phyloP scores from a whole-genome alignment of 257 asterid genomes.

The Primulina huaijiensis region DNA sequence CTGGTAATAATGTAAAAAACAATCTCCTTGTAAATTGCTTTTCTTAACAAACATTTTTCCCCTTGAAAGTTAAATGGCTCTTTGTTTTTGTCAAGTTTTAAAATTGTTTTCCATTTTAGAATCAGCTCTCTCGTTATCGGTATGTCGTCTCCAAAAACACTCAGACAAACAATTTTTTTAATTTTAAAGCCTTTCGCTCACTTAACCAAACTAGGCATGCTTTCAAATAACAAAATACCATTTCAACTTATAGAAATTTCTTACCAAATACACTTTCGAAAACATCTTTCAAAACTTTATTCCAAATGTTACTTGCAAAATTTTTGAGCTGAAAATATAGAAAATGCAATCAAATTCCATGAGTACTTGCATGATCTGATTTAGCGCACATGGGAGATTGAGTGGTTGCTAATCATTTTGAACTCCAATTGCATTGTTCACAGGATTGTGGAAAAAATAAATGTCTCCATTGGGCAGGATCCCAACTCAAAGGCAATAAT shows the following conservation, averaged over 20 bases:
- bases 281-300: too few species aligned
- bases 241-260: neutral
- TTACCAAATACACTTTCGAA: too few species aligned
- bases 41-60: neutral
- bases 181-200: neutral
- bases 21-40: neutral
- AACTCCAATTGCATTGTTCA: constrained; percentile 22
- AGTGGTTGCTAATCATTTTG: constrained; percentile 22
- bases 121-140: neutral
- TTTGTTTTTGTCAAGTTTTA: neutral
- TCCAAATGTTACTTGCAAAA: neutral
- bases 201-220: neutral
- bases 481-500: constrained; percentile 90
- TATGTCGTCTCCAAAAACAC: neutral
- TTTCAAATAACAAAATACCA: too few species aligned
- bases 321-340: neutral
- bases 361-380: constrained; percentile 8
- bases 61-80: neutral
- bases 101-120: too few species aligned
- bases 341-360: neutral
- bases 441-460: constrained; percentile 96
- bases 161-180: too few species aligned
- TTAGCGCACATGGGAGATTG: constrained; percentile 8
- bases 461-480: constrained; percentile 95
- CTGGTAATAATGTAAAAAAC: constrained; percentile 50